phyloP scores from a whole-genome alignment of 768 basidiomycete genomes.

The Naganishia kalamii region DNA sequence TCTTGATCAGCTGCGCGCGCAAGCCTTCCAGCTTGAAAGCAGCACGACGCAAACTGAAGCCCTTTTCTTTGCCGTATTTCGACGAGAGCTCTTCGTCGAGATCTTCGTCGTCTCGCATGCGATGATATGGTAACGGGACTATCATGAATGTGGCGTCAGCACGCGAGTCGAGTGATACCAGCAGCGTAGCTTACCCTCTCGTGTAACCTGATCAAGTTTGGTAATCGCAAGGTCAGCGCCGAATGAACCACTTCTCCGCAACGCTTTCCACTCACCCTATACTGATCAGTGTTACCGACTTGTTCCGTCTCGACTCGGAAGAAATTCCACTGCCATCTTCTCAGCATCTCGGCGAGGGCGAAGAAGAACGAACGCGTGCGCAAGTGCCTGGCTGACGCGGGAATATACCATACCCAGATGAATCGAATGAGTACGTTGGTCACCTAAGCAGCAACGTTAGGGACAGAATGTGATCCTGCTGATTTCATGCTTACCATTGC shows the following conservation, averaged over 20 bases:
- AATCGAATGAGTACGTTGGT: slow-evolving; percentile 71
- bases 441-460: slow-evolving; percentile 34
- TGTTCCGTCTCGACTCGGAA: slow-evolving; percentile 83
- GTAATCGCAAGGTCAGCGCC: background rate
- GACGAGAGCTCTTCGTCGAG: slow-evolving; percentile 13
- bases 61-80: slow-evolving; percentile 1
- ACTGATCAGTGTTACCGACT: slow-evolving; percentile 85
- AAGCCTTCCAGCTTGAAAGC: slow-evolving; percentile 7
- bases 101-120: slow-evolving; percentile 13
- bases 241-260: background rate
- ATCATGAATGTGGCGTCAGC: background rate
- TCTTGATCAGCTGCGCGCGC: background rate
- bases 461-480: background rate
- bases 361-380: slow-evolving; percentile 62
- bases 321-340: slow-evolving; percentile 69
- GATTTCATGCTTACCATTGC: slow-evolving; percentile 42
- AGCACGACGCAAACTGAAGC: slow-evolving; percentile 16
- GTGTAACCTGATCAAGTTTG: slow-evolving; percentile 3
- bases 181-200: slow-evolving; percentile 12
- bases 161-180: background rate
- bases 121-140: slow-evolving; percentile 19
- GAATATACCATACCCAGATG: slow-evolving; percentile 73
- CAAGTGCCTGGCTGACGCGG: slow-evolving; percentile 50
- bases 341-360: slow-evolving; percentile 66
- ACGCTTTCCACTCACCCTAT: slow-evolving; percentile 51